phyloP scores from a whole-genome alignment of 163 green algal genomes.

The Coccomyxa subellipsoidea region DNA sequence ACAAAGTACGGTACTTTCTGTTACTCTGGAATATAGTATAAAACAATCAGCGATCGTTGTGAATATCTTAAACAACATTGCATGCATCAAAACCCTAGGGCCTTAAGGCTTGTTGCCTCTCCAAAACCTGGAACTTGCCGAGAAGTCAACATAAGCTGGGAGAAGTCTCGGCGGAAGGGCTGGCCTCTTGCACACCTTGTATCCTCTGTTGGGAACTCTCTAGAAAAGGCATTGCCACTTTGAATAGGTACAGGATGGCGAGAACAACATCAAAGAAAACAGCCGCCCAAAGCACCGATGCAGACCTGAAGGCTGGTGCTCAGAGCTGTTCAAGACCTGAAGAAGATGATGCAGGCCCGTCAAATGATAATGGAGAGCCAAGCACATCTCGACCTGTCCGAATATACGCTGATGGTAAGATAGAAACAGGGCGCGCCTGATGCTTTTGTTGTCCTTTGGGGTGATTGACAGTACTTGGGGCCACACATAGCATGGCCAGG shows the following conservation, averaged over 20 bases:
- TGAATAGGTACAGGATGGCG: neutral
- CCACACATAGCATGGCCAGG: too few species aligned
- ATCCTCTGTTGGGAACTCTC: neutral
- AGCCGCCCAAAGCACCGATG: neutral
- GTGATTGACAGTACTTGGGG: neutral
- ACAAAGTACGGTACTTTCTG: too few species aligned
- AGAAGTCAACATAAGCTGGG: neutral
- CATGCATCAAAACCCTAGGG: too few species aligned
- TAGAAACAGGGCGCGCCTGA: neutral
- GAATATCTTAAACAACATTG: too few species aligned
- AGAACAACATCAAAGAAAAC: neutral
- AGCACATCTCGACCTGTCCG: constrained; percentile 28
- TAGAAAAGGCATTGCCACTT: neutral
- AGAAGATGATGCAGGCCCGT: neutral
- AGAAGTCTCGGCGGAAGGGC: neutral
- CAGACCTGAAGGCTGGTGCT: neutral
- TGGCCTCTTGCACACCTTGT: too few species aligned
- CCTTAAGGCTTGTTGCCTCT: too few species aligned
- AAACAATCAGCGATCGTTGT: too few species aligned
- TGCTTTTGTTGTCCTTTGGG: neutral
- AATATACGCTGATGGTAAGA: constrained; percentile 51
- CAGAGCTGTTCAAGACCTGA: neutral
- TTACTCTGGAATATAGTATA: too few species aligned
- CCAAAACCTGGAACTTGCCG: too few species aligned
- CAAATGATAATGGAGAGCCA: neutral